Evolutionary conservation across 768 basidiomycete species (phyloP), one percentile per base, ranked within the genome.

Genomic region (Tulasnella sp.): DNA sequence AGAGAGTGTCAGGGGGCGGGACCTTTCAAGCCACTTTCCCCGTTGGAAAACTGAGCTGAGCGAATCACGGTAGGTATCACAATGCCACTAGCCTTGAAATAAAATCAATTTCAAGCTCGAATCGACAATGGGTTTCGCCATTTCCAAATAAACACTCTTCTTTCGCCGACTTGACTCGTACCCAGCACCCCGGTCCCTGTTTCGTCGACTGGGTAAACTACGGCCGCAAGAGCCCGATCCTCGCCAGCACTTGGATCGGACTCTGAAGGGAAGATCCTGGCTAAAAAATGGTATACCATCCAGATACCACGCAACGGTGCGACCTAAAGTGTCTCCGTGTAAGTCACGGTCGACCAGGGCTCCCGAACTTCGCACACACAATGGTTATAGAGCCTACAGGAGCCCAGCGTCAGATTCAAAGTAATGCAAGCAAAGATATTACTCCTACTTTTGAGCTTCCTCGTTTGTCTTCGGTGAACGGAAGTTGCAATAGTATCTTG

Each of bases 251-350:
- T 46, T 18, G 12, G 46, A 1, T 46, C 46, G 46, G 1, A 77
- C 80, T 58, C 60, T 72, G 79, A 82, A 75, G 14, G 81, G 81
- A n/a, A 82, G 46, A 6, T 75, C 64, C 42, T 82, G 74, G 58
- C 64, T 80, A 42, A 80, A 60, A 31, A 80, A 77, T 41, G 81
- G 81, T 12, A 82, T 28, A 40, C 79, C 81, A 64, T 82, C 81
- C 75, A 82, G 72, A 54, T 82, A 82, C 81, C 81, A 82, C 34
- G 81, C 81, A 37, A 80, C 58, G 14, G 81, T 82, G 20, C 81
- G 81, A 28, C 72, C 79, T 80, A 42, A 44, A 37, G 6, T n/a
- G 69, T 28, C 11, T 16, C 20, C 75, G 28, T 80, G n/a, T 80
- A 28, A 20, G 24, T 41, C 60, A 24, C 37, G 37, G 16, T 37